These are phyloP conservation scores for Ascocoryne sarcoides DNA, from an alignment of 2,329 filamentous ascomycete species.

Conservation along the genomic window DNA sequence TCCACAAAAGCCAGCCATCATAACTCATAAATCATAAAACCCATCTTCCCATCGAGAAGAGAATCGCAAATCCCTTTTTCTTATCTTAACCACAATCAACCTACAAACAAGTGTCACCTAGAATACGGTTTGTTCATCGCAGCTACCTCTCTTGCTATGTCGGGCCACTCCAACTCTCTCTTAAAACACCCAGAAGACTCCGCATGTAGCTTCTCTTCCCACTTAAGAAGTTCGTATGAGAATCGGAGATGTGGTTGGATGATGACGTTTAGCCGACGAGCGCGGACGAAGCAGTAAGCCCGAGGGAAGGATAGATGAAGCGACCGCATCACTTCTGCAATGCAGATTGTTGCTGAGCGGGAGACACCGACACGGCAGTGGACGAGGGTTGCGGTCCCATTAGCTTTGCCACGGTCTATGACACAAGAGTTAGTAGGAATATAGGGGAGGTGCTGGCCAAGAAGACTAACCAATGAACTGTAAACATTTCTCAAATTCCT, in stretches of 20 bases:
- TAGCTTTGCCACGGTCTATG: constrained; percentile 66
- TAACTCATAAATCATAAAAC: no score
- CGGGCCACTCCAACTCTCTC: constrained; percentile 3
- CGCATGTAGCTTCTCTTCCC: constrained; percentile 70
- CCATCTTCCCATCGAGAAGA: no score
- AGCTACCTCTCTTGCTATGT: constrained; percentile 52
- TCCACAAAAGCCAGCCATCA: no score
- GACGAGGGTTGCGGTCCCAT: constrained; percentile 79
- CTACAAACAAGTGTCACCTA: no score
- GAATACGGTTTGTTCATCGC: constrained; percentile 96
- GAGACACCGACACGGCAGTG: constrained; percentile 96
- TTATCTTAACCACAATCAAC: no score
- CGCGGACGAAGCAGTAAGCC: constrained; percentile 93
- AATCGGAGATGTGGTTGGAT: constrained; percentile 96
- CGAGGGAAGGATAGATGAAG: constrained; percentile 75
- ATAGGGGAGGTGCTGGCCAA: no score
- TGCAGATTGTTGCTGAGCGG: constrained; percentile 92
- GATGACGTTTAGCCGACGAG: constrained; percentile 88
- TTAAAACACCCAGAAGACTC: constrained; percentile 28
- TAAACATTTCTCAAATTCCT: constrained; percentile 77
- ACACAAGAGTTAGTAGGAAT: no score
- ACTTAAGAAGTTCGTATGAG: constrained; percentile 89
- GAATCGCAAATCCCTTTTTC: no score
- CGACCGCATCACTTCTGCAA: constrained; percentile 93
- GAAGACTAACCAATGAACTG: constrained; percentile 75